Evolutionary conservation across 2,329 filamentous ascomycete species (phyloP), one percentile per base, ranked within the genome.

Genomic region (Coccinonectria pachysandricola): DNA sequence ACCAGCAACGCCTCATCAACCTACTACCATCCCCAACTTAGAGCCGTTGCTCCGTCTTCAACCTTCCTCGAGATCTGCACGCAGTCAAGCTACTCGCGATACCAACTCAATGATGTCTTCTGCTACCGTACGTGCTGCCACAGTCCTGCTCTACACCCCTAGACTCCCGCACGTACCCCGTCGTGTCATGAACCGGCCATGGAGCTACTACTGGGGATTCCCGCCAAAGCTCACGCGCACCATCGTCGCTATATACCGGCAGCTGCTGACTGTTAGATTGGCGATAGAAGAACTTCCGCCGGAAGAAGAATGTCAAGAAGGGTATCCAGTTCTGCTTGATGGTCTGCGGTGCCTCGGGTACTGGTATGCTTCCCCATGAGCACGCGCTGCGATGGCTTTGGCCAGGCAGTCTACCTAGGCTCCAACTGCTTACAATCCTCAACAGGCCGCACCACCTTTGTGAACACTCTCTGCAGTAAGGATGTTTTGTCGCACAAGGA

Each of bases 301-400:
- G 85, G 65, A 98, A 98, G 88, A 98, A 98, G 83, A 96, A 98
- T 75, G 88, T 98, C 68, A 95, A 95, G 82, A 95, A 95, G 76
- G 91, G 91, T 57, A 96, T 98, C 56, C 91, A 98, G 72, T 98
- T 98, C 71, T 96, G 87, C 63, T 65, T 98, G 75, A 98, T 98
- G 91, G 91, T 98, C 53, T 96, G 91, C 59, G 91, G 91, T 68
- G 91, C 91, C 57, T 96, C 88, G 49, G 91, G 91, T 62, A 96
- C 91, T 63, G 91, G 86, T 94, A 76, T 53, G 72, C 65, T 32
- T 34, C 32, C 30, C 38, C 30, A 27, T 19, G 19, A 24, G 27
- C 35, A 36, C 24, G 23, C 27, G 27, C 31, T 28, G 28, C 36
- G 23, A 36, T 26, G n/a, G n/a, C n/a, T n/a, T n/a, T n/a, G n/a